phyloP scores from a whole-genome alignment of 148 eudicot genomes.

The Pharnaceum exiguum region DNA sequence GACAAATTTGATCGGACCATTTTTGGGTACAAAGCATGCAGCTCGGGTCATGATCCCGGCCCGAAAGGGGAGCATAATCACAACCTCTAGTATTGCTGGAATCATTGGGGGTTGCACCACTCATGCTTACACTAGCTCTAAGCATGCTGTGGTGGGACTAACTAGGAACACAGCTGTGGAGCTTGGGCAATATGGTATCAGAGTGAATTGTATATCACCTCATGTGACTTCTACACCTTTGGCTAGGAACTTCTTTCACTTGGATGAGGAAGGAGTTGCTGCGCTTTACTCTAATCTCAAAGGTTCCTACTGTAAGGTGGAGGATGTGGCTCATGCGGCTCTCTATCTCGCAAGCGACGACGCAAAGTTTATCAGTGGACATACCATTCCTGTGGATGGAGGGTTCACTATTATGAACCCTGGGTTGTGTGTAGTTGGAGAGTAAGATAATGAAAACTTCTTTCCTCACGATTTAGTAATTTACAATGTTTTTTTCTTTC shows the following conservation, averaged over 20 bases:
- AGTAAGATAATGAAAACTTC: too few relatives aligned
- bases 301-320: not conserved
- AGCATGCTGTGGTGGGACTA: conserved; percentile 31
- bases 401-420: conserved; percentile 18
- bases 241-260: not conserved
- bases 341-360: conserved; percentile 26
- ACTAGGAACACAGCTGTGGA: conserved; percentile 19
- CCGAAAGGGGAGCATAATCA: conserved; percentile 18
- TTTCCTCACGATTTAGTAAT: too few relatives aligned
- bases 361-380: conserved; percentile 31
- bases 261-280: not conserved
- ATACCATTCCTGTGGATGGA: conserved; percentile 25
- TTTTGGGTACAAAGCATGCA: conserved; percentile 29
- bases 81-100: conserved; percentile 11
- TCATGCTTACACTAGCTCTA: conserved; percentile 27
- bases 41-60: conserved; percentile 30
- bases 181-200: conserved; percentile 26
- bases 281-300: not conserved
- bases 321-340: conserved; percentile 26
- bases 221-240: conserved; percentile 12
- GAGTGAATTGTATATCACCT: conserved; percentile 33
- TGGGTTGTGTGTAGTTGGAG: not conserved
- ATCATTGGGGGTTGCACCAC: conserved; percentile 5
- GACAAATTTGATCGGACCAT: conserved; percentile 17
- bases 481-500: too few relatives aligned